A percentile compares a stretch with the other conserved stretches of the same genome.
Conservation (phyloP, 805 yeast species). For the Yarrowia sp. region DNA sequence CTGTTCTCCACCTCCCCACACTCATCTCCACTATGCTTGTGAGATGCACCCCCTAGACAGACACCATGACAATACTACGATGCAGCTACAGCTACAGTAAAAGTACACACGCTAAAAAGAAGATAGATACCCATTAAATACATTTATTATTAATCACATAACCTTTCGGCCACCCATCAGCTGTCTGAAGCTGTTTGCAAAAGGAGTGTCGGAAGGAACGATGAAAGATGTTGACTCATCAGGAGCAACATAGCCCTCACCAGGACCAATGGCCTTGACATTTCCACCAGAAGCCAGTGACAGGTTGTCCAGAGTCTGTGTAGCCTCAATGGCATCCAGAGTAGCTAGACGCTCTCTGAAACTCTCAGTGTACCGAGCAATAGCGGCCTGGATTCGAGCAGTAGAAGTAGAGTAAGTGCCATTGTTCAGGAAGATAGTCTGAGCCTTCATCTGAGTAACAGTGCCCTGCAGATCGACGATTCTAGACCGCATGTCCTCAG, state of each 20-base stretch:
- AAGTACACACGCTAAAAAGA: no score
- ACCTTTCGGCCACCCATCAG: constrained; percentile 8
- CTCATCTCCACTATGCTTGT: no score
- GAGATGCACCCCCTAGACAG: no score
- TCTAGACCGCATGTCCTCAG: neutral
- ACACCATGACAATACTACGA: no score
- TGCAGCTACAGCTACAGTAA: no score
- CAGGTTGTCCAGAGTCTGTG: neutral
- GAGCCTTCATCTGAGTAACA: constrained; percentile 22
- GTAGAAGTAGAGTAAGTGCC: constrained; percentile 3
- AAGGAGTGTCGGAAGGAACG: constrained; percentile 1
- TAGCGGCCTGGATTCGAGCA: constrained; percentile 2
- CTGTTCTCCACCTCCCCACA: no score
- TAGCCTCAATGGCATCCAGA: constrained; percentile 17
- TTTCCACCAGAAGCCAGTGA: neutral
- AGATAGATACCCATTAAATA: neutral
- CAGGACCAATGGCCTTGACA: neutral
- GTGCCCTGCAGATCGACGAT: neutral
- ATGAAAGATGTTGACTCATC: neutral
- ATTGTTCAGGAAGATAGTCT: neutral
- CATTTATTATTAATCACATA: neutral
- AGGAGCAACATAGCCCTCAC: neutral
- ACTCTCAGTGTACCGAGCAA: neutral
- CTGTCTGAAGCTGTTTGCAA: constrained; percentile 15
- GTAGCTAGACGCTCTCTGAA: constrained; percentile 2